Evolutionary conservation across 805 yeast species (phyloP).

Genomic region (Hanseniaspora taiwanica): DNA sequence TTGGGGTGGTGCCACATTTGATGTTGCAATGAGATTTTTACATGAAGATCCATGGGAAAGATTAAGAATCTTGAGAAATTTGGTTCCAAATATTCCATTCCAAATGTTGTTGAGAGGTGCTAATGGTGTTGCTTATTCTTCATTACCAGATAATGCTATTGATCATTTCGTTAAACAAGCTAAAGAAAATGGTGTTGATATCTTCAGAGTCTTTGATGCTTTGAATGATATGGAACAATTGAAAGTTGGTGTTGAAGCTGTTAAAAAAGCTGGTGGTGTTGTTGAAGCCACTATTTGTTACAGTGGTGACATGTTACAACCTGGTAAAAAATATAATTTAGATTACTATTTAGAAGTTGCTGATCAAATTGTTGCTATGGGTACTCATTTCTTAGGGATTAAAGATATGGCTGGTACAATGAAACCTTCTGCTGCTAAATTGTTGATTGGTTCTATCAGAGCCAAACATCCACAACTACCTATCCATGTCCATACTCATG

Average conservation of each 20-base stretch:
- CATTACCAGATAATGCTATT: conserved; percentile 96
- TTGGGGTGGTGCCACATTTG: conserved; percentile 99
- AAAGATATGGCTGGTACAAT: conserved; percentile 99
- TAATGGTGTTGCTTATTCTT: conserved; percentile 96
- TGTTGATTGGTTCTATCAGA: conserved; percentile 71
- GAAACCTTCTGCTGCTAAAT: conserved; percentile 85
- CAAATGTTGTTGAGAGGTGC: conserved; percentile 99
- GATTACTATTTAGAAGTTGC: conserved; percentile 76
- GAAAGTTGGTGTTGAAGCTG: conserved; percentile 96
- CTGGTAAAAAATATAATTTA: conserved; percentile 91
- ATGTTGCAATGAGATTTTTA: conserved; percentile 95
- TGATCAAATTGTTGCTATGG: conserved; percentile 77
- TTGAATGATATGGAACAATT: conserved; percentile 93
- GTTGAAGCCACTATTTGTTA: conserved; percentile 97
- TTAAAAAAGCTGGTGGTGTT: conserved; percentile 96
- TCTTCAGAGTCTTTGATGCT: conserved; percentile 96
- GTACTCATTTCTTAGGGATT: conserved; percentile 93
- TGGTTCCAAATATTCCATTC: conserved; percentile 97
- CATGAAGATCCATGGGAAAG: conserved; percentile 99
- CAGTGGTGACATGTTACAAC: conserved; percentile 96
- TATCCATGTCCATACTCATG: conserved; percentile 97
- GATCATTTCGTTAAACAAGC: conserved; percentile 95
- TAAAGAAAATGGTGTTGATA: conserved; percentile 90
- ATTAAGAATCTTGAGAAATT: conserved; percentile 69
- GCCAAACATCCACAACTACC: conserved; percentile 84